A percentile compares a stretch with the other conserved stretches of the same genome.
Conservation (phyloP, 148 eudicot genomes). For the Chenopodium suecicum region DNA sequence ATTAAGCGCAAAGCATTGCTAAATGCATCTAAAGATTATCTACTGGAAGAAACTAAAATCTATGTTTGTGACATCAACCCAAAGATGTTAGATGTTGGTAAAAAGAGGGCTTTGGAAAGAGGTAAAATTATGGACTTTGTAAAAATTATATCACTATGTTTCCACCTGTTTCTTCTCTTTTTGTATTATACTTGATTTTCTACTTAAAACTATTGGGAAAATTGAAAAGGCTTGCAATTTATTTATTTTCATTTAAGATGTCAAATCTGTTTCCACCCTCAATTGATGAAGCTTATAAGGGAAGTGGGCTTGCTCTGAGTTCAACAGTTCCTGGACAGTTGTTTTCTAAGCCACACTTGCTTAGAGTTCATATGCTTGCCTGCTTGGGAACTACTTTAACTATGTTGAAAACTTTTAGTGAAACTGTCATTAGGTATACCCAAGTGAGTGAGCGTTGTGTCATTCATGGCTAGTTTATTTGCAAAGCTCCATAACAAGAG, state of each 20-base stretch:
- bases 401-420: neutral
- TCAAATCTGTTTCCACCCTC: neutral
- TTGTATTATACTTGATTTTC: neutral
- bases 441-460: neutral
- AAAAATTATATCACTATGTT: neutral
- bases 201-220: neutral
- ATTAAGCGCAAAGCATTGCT: slow-evolving; percentile 46
- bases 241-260: neutral
- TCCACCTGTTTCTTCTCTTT: neutral
- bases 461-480: neutral
- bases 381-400: too few species aligned
- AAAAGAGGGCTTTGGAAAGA: slow-evolving; percentile 84
- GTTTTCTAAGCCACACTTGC: neutral
- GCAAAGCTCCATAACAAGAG: neutral
- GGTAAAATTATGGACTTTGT: slow-evolving; percentile 40
- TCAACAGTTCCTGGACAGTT: neutral
- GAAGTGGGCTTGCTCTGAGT: neutral
- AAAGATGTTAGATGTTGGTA: slow-evolving; percentile 85
- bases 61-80: slow-evolving; percentile 92
- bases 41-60: slow-evolving; percentile 73
- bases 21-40: slow-evolving; percentile 47
- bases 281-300: neutral
- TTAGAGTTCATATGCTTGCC: neutral
- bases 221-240: neutral
- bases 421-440: neutral